Conservation (phyloP, 1,284 basidiomycete genomes). For the Cutaneotrichosporon spelunceum region DNA sequence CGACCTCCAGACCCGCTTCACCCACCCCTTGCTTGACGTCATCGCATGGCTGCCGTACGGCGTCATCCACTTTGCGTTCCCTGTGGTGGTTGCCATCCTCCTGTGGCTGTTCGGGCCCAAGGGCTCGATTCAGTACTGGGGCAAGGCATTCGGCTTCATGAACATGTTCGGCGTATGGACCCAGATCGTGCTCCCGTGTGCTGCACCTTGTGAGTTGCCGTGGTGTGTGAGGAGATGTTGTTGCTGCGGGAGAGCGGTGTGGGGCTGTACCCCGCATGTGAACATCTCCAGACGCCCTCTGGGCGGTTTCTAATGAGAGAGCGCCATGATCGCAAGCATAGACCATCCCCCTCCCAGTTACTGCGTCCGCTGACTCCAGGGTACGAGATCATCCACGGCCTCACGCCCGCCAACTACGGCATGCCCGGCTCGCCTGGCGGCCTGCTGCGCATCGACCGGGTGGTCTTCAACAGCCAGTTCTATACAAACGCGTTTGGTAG, state of each 20-base stretch:
- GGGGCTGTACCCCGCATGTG: neutral
- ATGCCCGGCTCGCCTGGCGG: constrained; percentile 93
- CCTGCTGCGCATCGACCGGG: constrained; percentile 82
- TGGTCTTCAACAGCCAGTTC: constrained; percentile 73
- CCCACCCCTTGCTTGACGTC: constrained; percentile 86
- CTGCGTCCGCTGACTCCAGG: constrained; percentile 54
- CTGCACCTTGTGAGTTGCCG: constrained; percentile 66
- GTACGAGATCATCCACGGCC: constrained; percentile 97
- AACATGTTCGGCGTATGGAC: constrained; percentile 84
- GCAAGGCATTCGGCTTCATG: constrained; percentile 86
- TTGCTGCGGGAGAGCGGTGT: no score
- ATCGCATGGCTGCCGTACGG: constrained; percentile 96
- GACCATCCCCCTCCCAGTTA: neutral
- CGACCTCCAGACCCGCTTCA: constrained; percentile 90
- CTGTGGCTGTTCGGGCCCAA: constrained; percentile 77
- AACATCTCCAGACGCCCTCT: no score
- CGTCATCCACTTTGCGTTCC: constrained; percentile 79
- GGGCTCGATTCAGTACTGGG: constrained; percentile 80
- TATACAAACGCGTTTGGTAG: constrained; percentile 81
- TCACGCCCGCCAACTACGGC: constrained; percentile 87
- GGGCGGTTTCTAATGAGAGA: no score
- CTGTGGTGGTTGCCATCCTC: constrained; percentile 73
- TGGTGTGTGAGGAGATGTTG: neutral
- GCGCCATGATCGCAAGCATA: neutral
- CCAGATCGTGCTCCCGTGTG: constrained; percentile 87